phyloP scores from a whole-genome alignment of 2,329 filamentous ascomycete species.

The Beauveria bassiana region DNA sequence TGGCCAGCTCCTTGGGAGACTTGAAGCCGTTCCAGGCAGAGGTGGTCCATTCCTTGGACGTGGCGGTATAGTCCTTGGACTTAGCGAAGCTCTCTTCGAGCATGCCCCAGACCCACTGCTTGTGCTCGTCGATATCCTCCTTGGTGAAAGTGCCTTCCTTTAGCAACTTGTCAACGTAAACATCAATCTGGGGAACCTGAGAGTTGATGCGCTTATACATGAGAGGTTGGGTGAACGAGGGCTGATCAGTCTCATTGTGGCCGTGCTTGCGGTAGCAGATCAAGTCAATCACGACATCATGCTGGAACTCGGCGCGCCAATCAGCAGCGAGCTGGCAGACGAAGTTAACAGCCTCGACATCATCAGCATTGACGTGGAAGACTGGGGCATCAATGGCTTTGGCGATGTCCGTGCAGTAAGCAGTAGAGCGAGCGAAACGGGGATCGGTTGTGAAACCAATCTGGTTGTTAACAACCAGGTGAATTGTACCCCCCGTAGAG shows the following conservation, averaged over 20 bases:
- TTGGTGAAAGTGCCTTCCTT: slow-evolving; percentile 93
- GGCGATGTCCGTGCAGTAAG: slow-evolving; percentile 98
- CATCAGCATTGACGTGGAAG: slow-evolving; percentile 98
- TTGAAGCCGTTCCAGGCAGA: slow-evolving; percentile 99
- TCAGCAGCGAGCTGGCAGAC: slow-evolving; percentile 95
- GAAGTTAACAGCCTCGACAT: slow-evolving; percentile 97
- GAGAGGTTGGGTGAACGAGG: slow-evolving; percentile 96
- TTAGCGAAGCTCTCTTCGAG: slow-evolving; percentile 94
- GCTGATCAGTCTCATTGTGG: slow-evolving; percentile 99
- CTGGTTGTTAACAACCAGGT: slow-evolving; percentile 98
- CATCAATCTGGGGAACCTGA: slow-evolving; percentile 78
- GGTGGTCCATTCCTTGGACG: slow-evolving; percentile 95
- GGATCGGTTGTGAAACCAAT: slow-evolving; percentile 99
- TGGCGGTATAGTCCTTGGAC: slow-evolving; percentile 95
- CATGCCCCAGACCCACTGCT: slow-evolving; percentile 99
- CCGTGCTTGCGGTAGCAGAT: slow-evolving; percentile 99
- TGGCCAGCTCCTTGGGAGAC: slow-evolving; percentile 93
- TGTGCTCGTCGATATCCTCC: slow-evolving; percentile 97
- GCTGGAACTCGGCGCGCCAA: slow-evolving; percentile 98
- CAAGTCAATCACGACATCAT: slow-evolving; percentile 94
- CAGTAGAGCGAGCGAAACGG: slow-evolving; percentile 91
- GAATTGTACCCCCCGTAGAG: slow-evolving; percentile 94
- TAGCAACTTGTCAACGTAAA: slow-evolving; percentile 85
- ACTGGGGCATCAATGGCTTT: slow-evolving; percentile 98
- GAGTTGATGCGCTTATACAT: slow-evolving; percentile 98